Conservation (phyloP, 371 early-diverging fungal species). For the Lichtheimia hyalospora region DNA sequence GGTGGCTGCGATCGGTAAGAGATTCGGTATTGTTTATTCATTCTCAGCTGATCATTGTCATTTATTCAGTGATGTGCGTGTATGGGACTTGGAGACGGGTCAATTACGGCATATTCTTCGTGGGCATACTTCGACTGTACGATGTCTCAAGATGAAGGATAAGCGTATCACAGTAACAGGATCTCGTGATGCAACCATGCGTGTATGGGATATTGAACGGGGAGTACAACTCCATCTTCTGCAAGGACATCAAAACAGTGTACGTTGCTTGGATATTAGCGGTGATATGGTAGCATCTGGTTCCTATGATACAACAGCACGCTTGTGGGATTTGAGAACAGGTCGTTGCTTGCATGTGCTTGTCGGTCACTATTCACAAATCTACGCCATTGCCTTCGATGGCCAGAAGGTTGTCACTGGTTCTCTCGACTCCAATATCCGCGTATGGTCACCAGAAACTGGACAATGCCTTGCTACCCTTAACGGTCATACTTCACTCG, state of each 20-base stretch:
- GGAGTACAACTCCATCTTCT: conserved; percentile 61
- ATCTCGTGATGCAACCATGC: conserved; percentile 84
- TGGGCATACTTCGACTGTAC: conserved; percentile 92
- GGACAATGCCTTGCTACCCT: conserved; percentile 58
- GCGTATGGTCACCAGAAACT: conserved; percentile 71
- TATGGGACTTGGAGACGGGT: conserved; percentile 88
- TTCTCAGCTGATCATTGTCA: not conserved
- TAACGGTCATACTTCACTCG: conserved; percentile 85
- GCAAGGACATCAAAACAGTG: conserved; percentile 78
- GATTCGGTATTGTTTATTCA: not conserved
- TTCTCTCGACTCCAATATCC: conserved; percentile 74
- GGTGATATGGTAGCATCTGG: conserved; percentile 83
- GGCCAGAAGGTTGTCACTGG: conserved; percentile 72
- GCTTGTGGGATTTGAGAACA: conserved; percentile 83
- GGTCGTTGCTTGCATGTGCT: conserved; percentile 70
- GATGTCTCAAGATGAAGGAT: conserved; percentile 79
- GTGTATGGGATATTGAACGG: conserved; percentile 81
- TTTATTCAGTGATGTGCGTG: conserved; percentile 68
- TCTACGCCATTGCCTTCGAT: conserved; percentile 71
- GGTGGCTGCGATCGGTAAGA: conserved; percentile 35
- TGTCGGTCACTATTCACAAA: conserved; percentile 67
- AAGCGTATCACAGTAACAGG: conserved; percentile 80
- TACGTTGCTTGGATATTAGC: conserved; percentile 80
- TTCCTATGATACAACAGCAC: conserved; percentile 87
- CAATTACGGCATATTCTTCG: conserved; percentile 72